Evolutionary conservation across 169 alveolate species (phyloP).

Genomic region (Cyclospora cayetanensis): DNA sequence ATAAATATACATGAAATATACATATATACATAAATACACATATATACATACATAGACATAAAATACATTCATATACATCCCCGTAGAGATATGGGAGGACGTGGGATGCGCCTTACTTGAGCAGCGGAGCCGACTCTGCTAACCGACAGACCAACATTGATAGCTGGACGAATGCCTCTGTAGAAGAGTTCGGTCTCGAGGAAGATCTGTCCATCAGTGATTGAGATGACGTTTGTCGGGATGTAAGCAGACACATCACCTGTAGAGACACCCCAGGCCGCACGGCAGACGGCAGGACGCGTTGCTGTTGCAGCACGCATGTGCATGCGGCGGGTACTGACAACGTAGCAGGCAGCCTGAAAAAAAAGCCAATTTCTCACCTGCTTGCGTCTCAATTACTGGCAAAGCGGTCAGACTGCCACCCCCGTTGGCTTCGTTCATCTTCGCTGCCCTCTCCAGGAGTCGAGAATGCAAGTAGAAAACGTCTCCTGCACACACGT

Average conservation of each 20-base stretch:
- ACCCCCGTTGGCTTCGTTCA: slow-evolving; percentile 92
- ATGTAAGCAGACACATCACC: slow-evolving; percentile 98
- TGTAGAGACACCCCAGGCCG: too few species aligned
- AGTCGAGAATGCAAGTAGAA: slow-evolving; percentile 97
- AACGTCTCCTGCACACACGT: slow-evolving; percentile 94
- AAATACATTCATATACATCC: neutral
- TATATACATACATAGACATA: neutral
- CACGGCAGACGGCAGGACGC: too few species aligned
- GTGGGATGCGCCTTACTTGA: slow-evolving; percentile 86
- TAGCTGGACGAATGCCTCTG: slow-evolving; percentile 99
- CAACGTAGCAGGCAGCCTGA: too few species aligned
- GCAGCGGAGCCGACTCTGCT: slow-evolving; percentile 98
- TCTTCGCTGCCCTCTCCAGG: slow-evolving; percentile 98
- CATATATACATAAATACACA: neutral
- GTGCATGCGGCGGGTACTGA: too few species aligned
- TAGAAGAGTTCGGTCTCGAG: slow-evolving; percentile 95
- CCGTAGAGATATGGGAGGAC: neutral
- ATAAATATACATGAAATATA: neutral
- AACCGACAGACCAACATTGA: slow-evolving; percentile 98
- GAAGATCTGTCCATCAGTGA: slow-evolving; percentile 98
- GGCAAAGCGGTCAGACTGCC: slow-evolving; percentile 99
- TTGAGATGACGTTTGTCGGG: slow-evolving; percentile 98
- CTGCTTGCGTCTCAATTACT: slow-evolving; percentile 97
- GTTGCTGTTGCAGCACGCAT: too few species aligned
- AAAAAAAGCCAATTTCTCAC: too few species aligned